phyloP scores from a whole-genome alignment of 805 yeast species.

The Ogataea pilisensis region DNA sequence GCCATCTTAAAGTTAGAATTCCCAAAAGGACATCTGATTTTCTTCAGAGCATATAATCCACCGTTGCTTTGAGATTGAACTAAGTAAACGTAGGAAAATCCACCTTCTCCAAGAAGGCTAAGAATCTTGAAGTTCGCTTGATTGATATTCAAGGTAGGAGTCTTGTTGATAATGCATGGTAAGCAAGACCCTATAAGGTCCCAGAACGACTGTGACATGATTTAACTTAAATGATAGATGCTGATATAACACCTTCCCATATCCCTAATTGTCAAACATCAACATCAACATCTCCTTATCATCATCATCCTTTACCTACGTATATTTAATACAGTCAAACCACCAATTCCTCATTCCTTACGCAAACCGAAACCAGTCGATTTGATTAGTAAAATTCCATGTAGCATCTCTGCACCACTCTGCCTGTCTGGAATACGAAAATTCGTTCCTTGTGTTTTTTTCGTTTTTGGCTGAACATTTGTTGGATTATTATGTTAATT shows the following conservation, averaged over 20 bases:
- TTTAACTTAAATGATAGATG: too few species aligned
- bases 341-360: too few species aligned
- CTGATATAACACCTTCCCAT: too few species aligned
- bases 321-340: too few species aligned
- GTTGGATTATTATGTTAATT: too few species aligned
- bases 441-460: too few species aligned
- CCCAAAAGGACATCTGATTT: constrained; percentile 85
- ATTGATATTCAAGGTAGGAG: constrained; percentile 61
- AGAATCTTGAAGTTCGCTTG: constrained; percentile 58
- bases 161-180: constrained; percentile 38
- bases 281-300: too few species aligned
- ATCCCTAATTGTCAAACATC: too few species aligned
- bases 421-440: not conserved
- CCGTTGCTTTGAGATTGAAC: constrained; percentile 49
- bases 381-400: too few species aligned
- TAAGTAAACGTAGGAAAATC: constrained; percentile 80
- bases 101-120: constrained; percentile 84
- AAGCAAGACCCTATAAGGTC: constrained; percentile 30
- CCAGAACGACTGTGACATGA: constrained; percentile 8
- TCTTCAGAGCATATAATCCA: constrained; percentile 69
- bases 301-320: too few species aligned
- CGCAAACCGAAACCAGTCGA: too few species aligned
- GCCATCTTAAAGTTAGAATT: constrained; percentile 70
- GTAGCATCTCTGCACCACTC: constrained; percentile 7
- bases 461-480: too few species aligned